These are phyloP conservation scores for Trametopsis cervina DNA, from an alignment of 768 basidiomycete species.

Conservation along the genomic window DNA sequence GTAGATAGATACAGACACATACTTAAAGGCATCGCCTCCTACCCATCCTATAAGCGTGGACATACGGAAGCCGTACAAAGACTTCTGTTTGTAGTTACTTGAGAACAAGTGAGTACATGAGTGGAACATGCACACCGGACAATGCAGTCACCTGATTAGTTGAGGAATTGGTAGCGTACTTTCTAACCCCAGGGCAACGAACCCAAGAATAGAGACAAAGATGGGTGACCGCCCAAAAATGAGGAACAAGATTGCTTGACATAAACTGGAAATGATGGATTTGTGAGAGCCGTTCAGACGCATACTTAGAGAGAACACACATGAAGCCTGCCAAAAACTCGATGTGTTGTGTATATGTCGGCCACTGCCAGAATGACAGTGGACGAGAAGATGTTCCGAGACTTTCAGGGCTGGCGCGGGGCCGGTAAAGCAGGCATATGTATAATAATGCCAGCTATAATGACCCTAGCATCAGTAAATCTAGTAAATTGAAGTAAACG, in stretches of 20 bases:
- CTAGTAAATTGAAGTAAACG: slow-evolving; percentile 16
- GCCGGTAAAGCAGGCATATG: slow-evolving; percentile 73
- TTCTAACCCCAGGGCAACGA: slow-evolving; percentile 74
- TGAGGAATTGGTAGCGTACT: slow-evolving; percentile 86
- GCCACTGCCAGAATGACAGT: slow-evolving; percentile 84
- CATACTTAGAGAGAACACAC: too few relatives aligned
- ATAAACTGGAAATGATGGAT: too few relatives aligned
- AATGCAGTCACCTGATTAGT: slow-evolving; percentile 50
- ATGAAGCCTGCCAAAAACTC: slow-evolving; percentile 79
- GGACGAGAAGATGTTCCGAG: slow-evolving; percentile 56
- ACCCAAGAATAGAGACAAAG: slow-evolving; percentile 63
- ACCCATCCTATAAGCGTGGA: slow-evolving; percentile 81
- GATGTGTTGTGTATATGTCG: slow-evolving; percentile 66
- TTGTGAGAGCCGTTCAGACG: too few relatives aligned
- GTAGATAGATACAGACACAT: too few relatives aligned
- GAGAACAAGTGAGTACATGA: neutral
- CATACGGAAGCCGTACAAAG: slow-evolving; percentile 78
- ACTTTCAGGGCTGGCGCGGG: slow-evolving; percentile 50
- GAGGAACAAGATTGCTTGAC: slow-evolving; percentile 66
- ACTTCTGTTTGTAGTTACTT: slow-evolving; percentile 75
- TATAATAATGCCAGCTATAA: slow-evolving; percentile 67
- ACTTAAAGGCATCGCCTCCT: slow-evolving; percentile 86
- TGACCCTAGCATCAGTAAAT: slow-evolving; percentile 7
- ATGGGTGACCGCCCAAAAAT: slow-evolving; percentile 59
- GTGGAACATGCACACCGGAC: too few relatives aligned